Conservation (phyloP, 192 early-diverging fungal species). For the Geranomyces michiganensis region DNA sequence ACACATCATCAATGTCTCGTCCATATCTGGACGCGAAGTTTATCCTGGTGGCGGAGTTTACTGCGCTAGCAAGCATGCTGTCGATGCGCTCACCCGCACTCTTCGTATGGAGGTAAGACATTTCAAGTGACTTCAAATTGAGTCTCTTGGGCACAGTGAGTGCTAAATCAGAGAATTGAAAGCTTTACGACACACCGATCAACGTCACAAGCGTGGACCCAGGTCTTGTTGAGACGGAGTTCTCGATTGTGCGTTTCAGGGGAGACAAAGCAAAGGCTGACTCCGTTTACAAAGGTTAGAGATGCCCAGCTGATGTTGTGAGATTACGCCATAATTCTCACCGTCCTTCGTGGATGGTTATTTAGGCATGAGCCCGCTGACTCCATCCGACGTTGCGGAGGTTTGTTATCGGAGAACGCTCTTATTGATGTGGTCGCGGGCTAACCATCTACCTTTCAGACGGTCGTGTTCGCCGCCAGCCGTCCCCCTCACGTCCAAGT, state of each 20-base stretch:
- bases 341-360: too few relatives aligned
- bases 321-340: too few relatives aligned
- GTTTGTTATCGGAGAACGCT: not conserved
- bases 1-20: conserved; percentile 84
- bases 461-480: conserved; percentile 77
- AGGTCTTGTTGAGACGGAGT: conserved; percentile 80
- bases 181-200: conserved; percentile 64
- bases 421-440: not conserved
- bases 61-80: conserved; percentile 81
- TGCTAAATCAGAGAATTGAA: too few relatives aligned
- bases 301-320: too few relatives aligned
- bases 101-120: conserved; percentile 65
- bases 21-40: conserved; percentile 71
- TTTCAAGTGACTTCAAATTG: too few relatives aligned
- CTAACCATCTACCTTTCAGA: conserved; percentile 42
- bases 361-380: conserved; percentile 59
- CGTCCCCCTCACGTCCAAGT: conserved; percentile 76
- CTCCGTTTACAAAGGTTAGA: conserved; percentile 72
- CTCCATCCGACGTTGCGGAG: conserved; percentile 70
- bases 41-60: conserved; percentile 80
- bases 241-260: conserved; percentile 80
- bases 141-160: too few relatives aligned
- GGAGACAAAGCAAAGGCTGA: conserved; percentile 55
- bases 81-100: conserved; percentile 77
- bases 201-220: conserved; percentile 81